phyloP scores from a whole-genome alignment of 495 filamentous ascomycete genomes.

The Arthonia radiata region DNA sequence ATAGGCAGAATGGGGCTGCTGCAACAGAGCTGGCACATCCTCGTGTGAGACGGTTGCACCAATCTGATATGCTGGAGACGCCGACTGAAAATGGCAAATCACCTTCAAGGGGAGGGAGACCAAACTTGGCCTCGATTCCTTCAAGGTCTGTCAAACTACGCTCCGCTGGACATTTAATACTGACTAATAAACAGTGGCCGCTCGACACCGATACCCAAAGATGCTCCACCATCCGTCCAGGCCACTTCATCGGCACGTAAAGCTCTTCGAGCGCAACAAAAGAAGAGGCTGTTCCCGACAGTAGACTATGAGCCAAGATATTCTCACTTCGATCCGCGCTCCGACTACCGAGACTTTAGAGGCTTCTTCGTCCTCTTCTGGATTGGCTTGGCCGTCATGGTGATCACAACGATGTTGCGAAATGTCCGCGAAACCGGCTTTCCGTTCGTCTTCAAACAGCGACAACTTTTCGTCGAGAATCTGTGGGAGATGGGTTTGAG shows the following conservation, averaged over 20 bases:
- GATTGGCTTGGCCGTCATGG: slow-evolving; percentile 92
- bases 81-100: too few relatives aligned
- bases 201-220: slow-evolving; percentile 69
- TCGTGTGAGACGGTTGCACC: too few relatives aligned
- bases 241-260: slow-evolving; percentile 66
- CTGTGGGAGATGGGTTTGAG: slow-evolving; percentile 66
- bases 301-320: slow-evolving; percentile 81
- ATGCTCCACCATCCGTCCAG: slow-evolving; percentile 73
- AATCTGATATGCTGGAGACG: too few relatives aligned
- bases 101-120: too few relatives aligned
- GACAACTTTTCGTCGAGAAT: slow-evolving; percentile 65
- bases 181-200: slow-evolving; percentile 31
- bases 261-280: slow-evolving; percentile 58
- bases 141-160: too few relatives aligned
- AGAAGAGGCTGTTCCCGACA: slow-evolving; percentile 78
- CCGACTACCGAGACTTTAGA: slow-evolving; percentile 80
- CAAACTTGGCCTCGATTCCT: too few relatives aligned
- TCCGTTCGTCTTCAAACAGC: slow-evolving; percentile 59
- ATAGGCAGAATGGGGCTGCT: too few relatives aligned
- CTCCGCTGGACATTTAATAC: too few relatives aligned
- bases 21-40: too few relatives aligned
- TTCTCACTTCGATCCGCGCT: slow-evolving; percentile 83
- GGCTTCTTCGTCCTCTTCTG: slow-evolving; percentile 97
- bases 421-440: slow-evolving; percentile 89
- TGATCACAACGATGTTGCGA: slow-evolving; percentile 67